These are phyloP conservation scores for Peterozyma toletana DNA, from an alignment of 805 yeast genomes.

Conservation along the genomic window DNA sequence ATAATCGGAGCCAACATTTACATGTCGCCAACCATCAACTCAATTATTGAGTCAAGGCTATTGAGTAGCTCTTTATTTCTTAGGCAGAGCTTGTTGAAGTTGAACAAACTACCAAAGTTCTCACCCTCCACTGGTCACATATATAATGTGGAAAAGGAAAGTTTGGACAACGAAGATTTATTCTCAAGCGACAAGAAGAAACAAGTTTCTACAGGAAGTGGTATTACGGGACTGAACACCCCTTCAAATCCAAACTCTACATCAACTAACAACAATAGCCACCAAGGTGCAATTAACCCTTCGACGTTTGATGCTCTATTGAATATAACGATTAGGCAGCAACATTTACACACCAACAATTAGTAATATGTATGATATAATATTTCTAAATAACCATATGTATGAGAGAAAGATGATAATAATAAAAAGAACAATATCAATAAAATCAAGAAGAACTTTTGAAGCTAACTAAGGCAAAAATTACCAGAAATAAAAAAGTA, in stretches of 20 bases:
- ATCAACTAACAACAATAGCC: neutral
- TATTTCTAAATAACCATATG: neutral
- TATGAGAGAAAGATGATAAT: neutral
- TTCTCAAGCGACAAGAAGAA: neutral
- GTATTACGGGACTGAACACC: neutral
- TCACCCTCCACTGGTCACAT: slow-evolving; percentile 57
- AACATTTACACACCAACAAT: neutral
- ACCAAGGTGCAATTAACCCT: slow-evolving; percentile 4
- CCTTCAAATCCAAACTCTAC: neutral
- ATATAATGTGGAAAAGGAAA: slow-evolving; percentile 20
- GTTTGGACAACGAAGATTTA: neutral
- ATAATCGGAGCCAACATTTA: slow-evolving; percentile 89
- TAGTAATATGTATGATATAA: too few relatives aligned
- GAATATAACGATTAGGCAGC: slow-evolving; percentile 6
- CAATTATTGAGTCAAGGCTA: slow-evolving; percentile 66
- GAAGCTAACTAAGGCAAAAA: too few relatives aligned
- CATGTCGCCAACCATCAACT: slow-evolving; percentile 76
- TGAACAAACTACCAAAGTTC: slow-evolving; percentile 44
- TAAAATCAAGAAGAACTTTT: too few relatives aligned
- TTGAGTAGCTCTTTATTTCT: slow-evolving; percentile 39
- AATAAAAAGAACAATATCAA: too few relatives aligned
- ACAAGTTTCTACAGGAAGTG: neutral
- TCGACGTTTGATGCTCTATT: slow-evolving; percentile 7
- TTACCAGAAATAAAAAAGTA: too few relatives aligned
- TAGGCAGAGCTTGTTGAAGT: slow-evolving; percentile 35